phyloP scores from a whole-genome alignment of 495 filamentous ascomycete genomes.

The Talaromyces thailandensis region DNA sequence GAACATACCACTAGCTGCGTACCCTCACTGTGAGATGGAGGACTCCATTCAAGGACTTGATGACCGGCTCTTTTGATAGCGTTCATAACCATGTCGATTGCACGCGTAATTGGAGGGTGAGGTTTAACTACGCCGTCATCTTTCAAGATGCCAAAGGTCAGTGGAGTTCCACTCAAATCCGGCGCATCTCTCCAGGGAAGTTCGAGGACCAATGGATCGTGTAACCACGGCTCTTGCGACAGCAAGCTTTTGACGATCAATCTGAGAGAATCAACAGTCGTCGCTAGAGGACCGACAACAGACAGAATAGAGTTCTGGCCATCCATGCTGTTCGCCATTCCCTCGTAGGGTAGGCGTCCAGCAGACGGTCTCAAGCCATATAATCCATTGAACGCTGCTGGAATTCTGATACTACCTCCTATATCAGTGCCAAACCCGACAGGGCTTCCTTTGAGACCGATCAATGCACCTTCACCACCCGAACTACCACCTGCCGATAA shows the following conservation, averaged over 20 bases:
- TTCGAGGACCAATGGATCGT: conserved; percentile 52
- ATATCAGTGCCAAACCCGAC: conserved; percentile 62
- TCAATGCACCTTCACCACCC: conserved; percentile 50
- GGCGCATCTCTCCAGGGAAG: conserved; percentile 53
- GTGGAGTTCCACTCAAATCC: conserved; percentile 22
- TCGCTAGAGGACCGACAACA: conserved; percentile 49
- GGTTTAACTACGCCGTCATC: conserved; percentile 39
- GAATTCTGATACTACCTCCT: conserved; percentile 61
- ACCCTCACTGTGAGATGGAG: conserved; percentile 37
- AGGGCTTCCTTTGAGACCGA: conserved; percentile 46
- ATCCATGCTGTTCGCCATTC: conserved; percentile 42
- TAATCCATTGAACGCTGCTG: conserved; percentile 53
- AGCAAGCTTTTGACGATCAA: conserved; percentile 48
- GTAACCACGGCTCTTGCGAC: conserved; percentile 49
- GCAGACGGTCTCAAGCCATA: conserved; percentile 45
- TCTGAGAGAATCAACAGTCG: conserved; percentile 37
- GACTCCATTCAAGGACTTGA: conserved; percentile 47
- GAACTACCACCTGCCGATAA: conserved; percentile 46
- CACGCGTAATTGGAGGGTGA: conserved; percentile 47
- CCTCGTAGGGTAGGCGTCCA: conserved; percentile 36
- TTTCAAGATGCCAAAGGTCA: conserved; percentile 45
- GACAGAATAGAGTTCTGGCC: conserved; percentile 50
- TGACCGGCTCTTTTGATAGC: conserved; percentile 46
- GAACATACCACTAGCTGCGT: conserved; percentile 21
- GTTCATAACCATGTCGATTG: conserved; percentile 41